Base-by-base conservation (phyloP, 805 yeast genomes). In the Candida oleophila region DNA sequence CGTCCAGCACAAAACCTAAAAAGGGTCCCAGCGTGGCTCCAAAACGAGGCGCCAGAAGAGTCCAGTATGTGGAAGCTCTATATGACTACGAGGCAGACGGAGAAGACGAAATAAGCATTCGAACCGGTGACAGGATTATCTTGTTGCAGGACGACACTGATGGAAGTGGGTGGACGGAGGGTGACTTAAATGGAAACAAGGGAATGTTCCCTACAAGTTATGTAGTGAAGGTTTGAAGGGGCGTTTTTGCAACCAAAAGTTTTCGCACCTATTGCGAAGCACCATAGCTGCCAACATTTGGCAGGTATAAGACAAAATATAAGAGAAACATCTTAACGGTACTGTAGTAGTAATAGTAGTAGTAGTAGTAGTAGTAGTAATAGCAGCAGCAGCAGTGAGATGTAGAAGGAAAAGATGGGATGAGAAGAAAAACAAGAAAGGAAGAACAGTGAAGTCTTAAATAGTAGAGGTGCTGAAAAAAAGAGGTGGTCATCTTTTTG, bases 91-190 rank as follows among this genome's bases (percentile, higher is more conserved):
- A 64, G 16, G 91, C 96, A 0, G 84, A 81, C 49, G 94, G 89
- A 11, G 85, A 79, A 21, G 92, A 87, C 56, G 99, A 94, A 65
- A 63, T 94, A 48, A 75, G 79, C 18, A 80, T 94, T 18, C 56
- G 53, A 5, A 83, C 78, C 0, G 97, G 96, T 2, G 97, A 92
- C 51, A 74, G 73, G 45, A 79, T 94, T 16, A 74, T 77, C 9
- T 76, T 94, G 11, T 57, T 87, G 1, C 73, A 70, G 37, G 83
- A 77, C 22, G 77, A 72, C 52, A 61, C 66, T 3, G 88, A 82
- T 43, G 87, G 85, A 44, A 87, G 85, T 53, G 99, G 99, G 0
- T 94, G 99, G 99, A 91, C 97, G 1, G 87, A 83, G 54, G 98
- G 97, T 11, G 92, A 87, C 60, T 49, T 85, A 20, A 52, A 60